Conservation (phyloP, 371 early-diverging fungal species). For the Rhizomucor pusillus region DNA sequence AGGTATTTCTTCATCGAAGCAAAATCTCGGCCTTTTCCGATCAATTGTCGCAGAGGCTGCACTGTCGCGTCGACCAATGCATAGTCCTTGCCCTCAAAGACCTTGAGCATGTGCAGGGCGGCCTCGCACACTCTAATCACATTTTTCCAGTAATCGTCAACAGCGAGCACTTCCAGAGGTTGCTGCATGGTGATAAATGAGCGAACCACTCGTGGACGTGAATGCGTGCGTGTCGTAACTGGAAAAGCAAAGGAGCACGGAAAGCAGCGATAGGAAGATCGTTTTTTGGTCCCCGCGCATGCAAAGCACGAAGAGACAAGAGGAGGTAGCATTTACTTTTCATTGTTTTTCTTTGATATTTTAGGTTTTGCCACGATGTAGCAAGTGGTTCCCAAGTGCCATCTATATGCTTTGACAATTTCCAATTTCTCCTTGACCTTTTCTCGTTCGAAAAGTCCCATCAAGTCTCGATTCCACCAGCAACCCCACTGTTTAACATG, state of each 20-base stretch:
- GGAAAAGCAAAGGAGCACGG: too few relatives aligned
- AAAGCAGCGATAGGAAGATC: too few relatives aligned
- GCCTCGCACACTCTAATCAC: slow-evolving; percentile 19
- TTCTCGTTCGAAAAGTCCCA: slow-evolving; percentile 52
- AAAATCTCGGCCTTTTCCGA: slow-evolving; percentile 17
- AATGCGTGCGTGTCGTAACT: too few relatives aligned
- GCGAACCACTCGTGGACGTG: too few relatives aligned
- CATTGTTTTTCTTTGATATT: not conserved
- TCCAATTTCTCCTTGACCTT: slow-evolving; percentile 56
- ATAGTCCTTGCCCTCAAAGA: slow-evolving; percentile 19
- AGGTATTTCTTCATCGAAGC: slow-evolving; percentile 11
- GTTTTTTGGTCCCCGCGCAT: too few relatives aligned
- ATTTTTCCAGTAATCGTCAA: slow-evolving; percentile 20
- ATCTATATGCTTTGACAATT: slow-evolving; percentile 57
- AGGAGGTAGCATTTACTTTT: too few relatives aligned
- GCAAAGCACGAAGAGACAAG: too few relatives aligned
- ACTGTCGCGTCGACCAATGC: slow-evolving; percentile 10
- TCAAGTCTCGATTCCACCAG: slow-evolving; percentile 86
- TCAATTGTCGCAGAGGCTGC: slow-evolving; percentile 18
- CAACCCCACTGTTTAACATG: slow-evolving; percentile 85
- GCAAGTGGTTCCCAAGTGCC: slow-evolving; percentile 83
- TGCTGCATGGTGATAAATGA: too few relatives aligned
- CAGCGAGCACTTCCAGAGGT: too few relatives aligned
- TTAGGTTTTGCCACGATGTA: slow-evolving; percentile 58
- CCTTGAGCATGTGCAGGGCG: slow-evolving; percentile 15